A percentile compares a stretch with the other conserved stretches of the same genome.
Conservation (phyloP, 2,329 filamentous ascomycete genomes). For the Penicillium sp. region DNA sequence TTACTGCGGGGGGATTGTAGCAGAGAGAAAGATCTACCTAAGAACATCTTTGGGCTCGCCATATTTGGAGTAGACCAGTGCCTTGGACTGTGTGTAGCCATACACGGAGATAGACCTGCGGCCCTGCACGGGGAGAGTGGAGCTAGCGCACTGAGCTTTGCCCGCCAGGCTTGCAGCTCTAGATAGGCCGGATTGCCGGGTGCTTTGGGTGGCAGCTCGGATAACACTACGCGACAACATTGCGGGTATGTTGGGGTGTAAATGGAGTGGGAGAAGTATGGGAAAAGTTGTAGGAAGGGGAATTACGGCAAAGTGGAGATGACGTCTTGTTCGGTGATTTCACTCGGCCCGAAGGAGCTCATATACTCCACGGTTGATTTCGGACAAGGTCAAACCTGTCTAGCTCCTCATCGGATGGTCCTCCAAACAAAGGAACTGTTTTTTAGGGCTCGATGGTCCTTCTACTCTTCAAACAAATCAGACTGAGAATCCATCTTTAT, state of each 20-base stretch:
- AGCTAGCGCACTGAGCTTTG: conserved; percentile 15
- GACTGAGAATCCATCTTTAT: too few relatives aligned
- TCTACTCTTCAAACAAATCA: too few relatives aligned
- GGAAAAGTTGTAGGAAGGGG: conserved; percentile 1
- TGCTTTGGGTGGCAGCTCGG: conserved; percentile 20
- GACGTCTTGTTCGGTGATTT: conserved; percentile 8
- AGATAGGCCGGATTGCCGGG: conserved; percentile 12
- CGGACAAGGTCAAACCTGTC: neutral
- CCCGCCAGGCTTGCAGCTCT: conserved; percentile 9
- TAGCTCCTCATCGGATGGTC: neutral
- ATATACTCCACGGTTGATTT: neutral
- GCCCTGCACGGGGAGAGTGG: conserved; percentile 16
- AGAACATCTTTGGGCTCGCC: conserved; percentile 52
- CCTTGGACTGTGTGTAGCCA: conserved; percentile 52
- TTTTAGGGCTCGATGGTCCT: too few relatives aligned
- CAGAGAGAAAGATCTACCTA: conserved; percentile 28
- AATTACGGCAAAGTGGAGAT: conserved; percentile 5
- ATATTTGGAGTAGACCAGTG: conserved; percentile 50
- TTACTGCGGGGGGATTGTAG: neutral
- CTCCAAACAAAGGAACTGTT: too few relatives aligned
- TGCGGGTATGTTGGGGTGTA: conserved; percentile 4
- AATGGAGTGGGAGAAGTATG: neutral
- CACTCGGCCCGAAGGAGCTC: conserved; percentile 9
- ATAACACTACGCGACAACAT: conserved; percentile 32
- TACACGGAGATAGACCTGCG: conserved; percentile 47